Evolutionary conservation across 768 basidiomycete species (phyloP), one percentile per base, ranked within the genome.

Genomic region (Tulasnella sp.): DNA sequence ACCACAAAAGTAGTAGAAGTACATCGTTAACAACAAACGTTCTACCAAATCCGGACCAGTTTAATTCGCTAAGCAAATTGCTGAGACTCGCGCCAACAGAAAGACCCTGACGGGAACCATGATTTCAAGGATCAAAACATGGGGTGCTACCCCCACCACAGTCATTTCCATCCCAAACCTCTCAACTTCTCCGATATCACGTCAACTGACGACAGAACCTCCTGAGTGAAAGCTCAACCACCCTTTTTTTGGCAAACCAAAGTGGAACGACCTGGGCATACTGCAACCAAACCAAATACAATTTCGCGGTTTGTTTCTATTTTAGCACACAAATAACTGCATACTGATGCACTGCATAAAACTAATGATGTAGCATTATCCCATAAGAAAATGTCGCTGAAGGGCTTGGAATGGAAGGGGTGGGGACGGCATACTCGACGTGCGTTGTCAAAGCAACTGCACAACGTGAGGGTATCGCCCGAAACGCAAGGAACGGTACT

Each of bases 241-340:
- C 52, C 52, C 52, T 52, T 21, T 52, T n/a, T 74, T 71, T 24
- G 80, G 48, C 10, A 44, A 48, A 2, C 80, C 80, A 44, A 78
- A 68, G 77, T 80, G 71, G 80, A 80, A 80, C 44, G 80, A 80
- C 38, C 80, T 77, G 56, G 80, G 80, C 80, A 80, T 80, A 46
- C 77, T 72, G 12, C 39, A 31, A 21, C 39, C 42, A n/a, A n/a
- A n/a, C n/a, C n/a, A n/a, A n/a, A n/a, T n/a, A n/a, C n/a, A n/a
- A n/a, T n/a, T n/a, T n/a, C n/a, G n/a, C n/a, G n/a, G n/a, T n/a
- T n/a, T n/a, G n/a, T n/a, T n/a, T n/a, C n/a, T n/a, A n/a, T n/a
- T n/a, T n/a, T n/a, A n/a, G n/a, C n/a, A n/a, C n/a, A n/a, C n/a
- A n/a, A n/a, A n/a, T n/a, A n/a, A n/a, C n/a, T n/a, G n/a, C n/a